Base-by-base conservation (phyloP, 768 basidiomycete species). In the Lactarius hengduanensis region DNA sequence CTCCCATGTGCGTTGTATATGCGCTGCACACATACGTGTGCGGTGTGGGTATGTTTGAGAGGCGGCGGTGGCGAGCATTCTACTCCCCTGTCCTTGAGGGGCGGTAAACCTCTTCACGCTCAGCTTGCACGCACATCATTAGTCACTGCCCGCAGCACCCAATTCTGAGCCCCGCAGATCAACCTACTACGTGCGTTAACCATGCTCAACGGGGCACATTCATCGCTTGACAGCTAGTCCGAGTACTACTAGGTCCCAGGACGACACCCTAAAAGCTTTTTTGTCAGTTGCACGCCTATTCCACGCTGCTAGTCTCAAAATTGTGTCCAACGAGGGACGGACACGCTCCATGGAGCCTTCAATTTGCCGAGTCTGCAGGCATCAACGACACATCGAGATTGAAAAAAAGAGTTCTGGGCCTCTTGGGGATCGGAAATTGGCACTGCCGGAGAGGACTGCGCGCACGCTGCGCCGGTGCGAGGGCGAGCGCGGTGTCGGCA, bases 401-500 rank as follows among this genome's bases (percentile, higher is more conserved):
- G 57, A 59, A 13, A 50, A 63, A 16, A n/a, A 36, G 16, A n/a
- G 40, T 10, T 47, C 18, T 1, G 38, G 28, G 62, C 58, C 4
- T 63, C 59, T 36, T 56, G 45, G 43, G 28, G 16, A 54, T 55
- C 57, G 50, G 53, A 56, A 55, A 53, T 53, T 16, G 50, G 41
- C 26, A 28, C 53, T 38, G 58, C 50, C 59, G 32, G 28, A 20
- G 57, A 63, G 57, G 62, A 32, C 18, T 15, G 11, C 56, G 26
- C 59, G 36, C 43, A 34, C 53, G 43, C 58, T 67, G 53, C 66
- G 41, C 36, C 56, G 57, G 41, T 32, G 57, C 55, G 20, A 40
- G 53, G 62, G 15, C 15, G 57, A 55, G 40, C 36, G 20, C 4
- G 53, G 50, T 38, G 53, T 56, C 41, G 66, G 57, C 43, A 30